Evolutionary conservation across 1,139 yeast genomes (phyloP).

Genomic region (Yamadazyma songkhlaensis): DNA sequence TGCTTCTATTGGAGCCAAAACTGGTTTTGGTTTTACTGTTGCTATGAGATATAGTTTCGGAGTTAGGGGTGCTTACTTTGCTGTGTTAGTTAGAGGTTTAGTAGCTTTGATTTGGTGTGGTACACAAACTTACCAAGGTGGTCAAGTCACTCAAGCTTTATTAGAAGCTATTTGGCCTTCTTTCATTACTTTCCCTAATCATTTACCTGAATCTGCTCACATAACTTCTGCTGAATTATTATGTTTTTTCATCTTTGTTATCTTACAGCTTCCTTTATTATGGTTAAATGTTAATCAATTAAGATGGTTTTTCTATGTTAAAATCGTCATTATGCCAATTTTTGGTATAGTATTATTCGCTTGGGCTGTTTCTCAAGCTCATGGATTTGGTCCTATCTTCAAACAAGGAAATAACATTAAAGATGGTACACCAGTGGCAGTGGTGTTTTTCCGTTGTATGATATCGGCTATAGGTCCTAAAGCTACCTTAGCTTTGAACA

Average conservation of each 20-base stretch:
- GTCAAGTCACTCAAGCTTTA: slow-evolving; percentile 15
- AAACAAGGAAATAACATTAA: slow-evolving; percentile 12
- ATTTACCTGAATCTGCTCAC: slow-evolving; percentile 24
- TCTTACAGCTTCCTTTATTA: slow-evolving; percentile 17
- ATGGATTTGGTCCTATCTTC: slow-evolving; percentile 22
- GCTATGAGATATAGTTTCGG: slow-evolving; percentile 16
- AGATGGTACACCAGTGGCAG: slow-evolving; percentile 12
- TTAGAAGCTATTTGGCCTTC: slow-evolving; percentile 13
- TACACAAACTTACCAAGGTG: slow-evolving; percentile 23
- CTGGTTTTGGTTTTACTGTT: slow-evolving; percentile 20
- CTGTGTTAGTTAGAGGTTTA: slow-evolving; percentile 18
- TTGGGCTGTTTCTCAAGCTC: slow-evolving; percentile 16
- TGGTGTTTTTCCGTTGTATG: slow-evolving; percentile 20
- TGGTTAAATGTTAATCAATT: slow-evolving; percentile 20
- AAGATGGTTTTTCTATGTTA: slow-evolving; percentile 17
- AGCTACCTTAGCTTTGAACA: slow-evolving; percentile 29
- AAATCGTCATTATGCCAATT: slow-evolving; percentile 17
- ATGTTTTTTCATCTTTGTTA: slow-evolving; percentile 21
- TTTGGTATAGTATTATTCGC: slow-evolving; percentile 22
- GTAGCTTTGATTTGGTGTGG: slow-evolving; percentile 24
- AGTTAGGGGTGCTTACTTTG: slow-evolving; percentile 16
- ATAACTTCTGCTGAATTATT: slow-evolving; percentile 22
- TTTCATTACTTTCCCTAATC: slow-evolving; percentile 17
- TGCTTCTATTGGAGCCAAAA: slow-evolving; percentile 18
- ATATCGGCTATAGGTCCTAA: slow-evolving; percentile 25